Evolutionary conservation across 148 eudicot species (phyloP).

Genomic region (Rhododendron vialii): DNA sequence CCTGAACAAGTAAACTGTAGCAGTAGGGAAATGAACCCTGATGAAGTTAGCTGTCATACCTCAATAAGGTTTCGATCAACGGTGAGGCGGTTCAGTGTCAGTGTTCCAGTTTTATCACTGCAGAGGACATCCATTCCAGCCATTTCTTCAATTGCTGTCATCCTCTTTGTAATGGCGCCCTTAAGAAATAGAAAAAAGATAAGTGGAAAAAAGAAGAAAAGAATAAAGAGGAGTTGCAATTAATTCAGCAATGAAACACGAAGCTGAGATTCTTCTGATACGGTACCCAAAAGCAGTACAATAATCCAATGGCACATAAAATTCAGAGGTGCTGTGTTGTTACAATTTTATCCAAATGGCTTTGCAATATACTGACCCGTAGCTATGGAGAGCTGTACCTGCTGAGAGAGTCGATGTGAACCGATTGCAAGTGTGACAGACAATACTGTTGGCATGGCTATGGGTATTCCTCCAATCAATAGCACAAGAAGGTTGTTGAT

Average conservation of each 20-base stretch:
- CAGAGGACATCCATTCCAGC: conserved; percentile 87
- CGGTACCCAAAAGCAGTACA: not conserved
- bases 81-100: conserved; percentile 62
- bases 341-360: not conserved
- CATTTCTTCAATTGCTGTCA: conserved; percentile 90
- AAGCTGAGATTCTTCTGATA: conserved; percentile 1
- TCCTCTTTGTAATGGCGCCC: conserved; percentile 84
- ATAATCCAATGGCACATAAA: not conserved
- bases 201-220: not conserved
- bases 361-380: not conserved
- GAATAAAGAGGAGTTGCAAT: not conserved
- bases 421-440: conserved; percentile 80
- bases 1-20: not conserved
- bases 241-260: not conserved
- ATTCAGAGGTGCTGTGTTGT: not conserved
- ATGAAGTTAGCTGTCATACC: conserved; percentile 30
- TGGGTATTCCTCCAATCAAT: conserved; percentile 80
- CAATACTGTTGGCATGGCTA: conserved; percentile 83
- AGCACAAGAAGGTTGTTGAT: conserved; percentile 80
- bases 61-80: conserved; percentile 65
- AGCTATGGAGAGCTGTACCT: conserved; percentile 30
- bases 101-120: conserved; percentile 77
- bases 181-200: conserved; percentile 8
- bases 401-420: conserved; percentile 73
- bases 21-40: not conserved